Evolutionary conservation across 2,329 filamentous ascomycete species (phyloP).

Genomic region (Pestalotiopsis sp.): DNA sequence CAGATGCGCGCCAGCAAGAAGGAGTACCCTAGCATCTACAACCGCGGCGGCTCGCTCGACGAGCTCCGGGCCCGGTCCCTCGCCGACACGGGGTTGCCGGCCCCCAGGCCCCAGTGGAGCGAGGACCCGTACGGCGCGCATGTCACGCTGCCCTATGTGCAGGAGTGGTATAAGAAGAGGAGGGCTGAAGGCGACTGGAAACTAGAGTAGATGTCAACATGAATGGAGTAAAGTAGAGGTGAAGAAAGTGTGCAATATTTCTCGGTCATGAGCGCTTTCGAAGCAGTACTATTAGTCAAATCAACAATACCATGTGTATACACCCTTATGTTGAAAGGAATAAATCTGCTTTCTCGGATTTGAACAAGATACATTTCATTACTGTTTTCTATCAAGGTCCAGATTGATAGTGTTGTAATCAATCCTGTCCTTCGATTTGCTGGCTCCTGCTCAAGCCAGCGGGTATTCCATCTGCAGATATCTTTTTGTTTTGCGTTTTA

Average conservation of each 20-base stretch:
- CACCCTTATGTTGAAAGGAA: too few relatives aligned
- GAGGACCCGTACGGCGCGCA: constrained; percentile 48
- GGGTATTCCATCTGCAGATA: background rate
- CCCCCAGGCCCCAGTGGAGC: constrained; percentile 47
- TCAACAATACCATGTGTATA: too few relatives aligned
- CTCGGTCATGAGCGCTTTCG: too few relatives aligned
- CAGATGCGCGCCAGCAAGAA: constrained; percentile 28
- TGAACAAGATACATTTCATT: background rate
- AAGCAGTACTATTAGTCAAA: too few relatives aligned
- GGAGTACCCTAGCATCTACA: constrained; percentile 33
- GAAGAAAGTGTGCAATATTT: too few relatives aligned
- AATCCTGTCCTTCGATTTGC: background rate
- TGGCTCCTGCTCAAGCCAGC: constrained; percentile 5
- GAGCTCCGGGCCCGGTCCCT: constrained; percentile 38
- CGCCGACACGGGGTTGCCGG: constrained; percentile 43
- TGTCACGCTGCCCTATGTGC: constrained; percentile 43
- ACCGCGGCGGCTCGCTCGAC: constrained; percentile 45
- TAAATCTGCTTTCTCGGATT: background rate
- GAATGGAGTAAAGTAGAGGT: too few relatives aligned
- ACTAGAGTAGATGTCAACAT: constrained; percentile 17
- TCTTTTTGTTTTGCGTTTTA: background rate
- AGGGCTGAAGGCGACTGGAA: constrained; percentile 27
- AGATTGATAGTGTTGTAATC: background rate
- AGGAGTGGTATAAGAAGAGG: constrained; percentile 44
- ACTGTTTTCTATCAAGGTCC: background rate